A percentile compares a stretch with the other conserved stretches of the same genome.
Evolutionary conservation across 352 stramenopile genomes (phyloP).

Genomic region (Globisporangium alternatum): DNA sequence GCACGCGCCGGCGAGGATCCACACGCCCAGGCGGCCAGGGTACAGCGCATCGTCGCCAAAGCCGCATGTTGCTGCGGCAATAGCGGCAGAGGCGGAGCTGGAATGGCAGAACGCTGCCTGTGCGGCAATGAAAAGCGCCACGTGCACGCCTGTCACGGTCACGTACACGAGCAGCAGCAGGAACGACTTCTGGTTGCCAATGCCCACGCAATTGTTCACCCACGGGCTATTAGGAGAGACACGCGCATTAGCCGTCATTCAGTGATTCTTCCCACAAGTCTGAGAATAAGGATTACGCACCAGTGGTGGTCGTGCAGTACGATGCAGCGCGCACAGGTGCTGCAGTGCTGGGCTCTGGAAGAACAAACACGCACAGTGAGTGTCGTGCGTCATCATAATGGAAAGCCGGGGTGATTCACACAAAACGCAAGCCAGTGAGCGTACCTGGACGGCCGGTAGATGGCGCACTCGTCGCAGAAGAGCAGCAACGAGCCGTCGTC

Average conservation of each 20-base stretch:
- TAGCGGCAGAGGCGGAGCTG: not conserved
- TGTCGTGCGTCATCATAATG: not conserved
- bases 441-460: constrained; percentile 71
- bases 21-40: constrained; percentile 61
- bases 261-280: not conserved
- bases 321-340: constrained; percentile 74
- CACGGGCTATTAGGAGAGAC: constrained; percentile 45
- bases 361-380: not conserved
- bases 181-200: constrained; percentile 81
- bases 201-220: constrained; percentile 87
- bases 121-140: constrained; percentile 42
- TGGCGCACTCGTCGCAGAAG: constrained; percentile 80
- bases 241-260: not conserved
- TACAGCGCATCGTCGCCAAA: constrained; percentile 53
- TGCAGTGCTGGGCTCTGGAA: constrained; percentile 69
- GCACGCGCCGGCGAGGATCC: constrained; percentile 57
- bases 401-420: too few species aligned
- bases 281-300: constrained; percentile 27
- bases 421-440: not conserved
- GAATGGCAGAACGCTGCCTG: constrained; percentile 48
- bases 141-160: constrained; percentile 52
- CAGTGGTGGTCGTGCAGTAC: constrained; percentile 84
- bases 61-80: constrained; percentile 38
- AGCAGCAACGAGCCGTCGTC: constrained; percentile 76
- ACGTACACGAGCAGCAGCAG: constrained; percentile 82